Conservation (phyloP, 495 filamentous ascomycete species). For the Immersiella caudata region DNA sequence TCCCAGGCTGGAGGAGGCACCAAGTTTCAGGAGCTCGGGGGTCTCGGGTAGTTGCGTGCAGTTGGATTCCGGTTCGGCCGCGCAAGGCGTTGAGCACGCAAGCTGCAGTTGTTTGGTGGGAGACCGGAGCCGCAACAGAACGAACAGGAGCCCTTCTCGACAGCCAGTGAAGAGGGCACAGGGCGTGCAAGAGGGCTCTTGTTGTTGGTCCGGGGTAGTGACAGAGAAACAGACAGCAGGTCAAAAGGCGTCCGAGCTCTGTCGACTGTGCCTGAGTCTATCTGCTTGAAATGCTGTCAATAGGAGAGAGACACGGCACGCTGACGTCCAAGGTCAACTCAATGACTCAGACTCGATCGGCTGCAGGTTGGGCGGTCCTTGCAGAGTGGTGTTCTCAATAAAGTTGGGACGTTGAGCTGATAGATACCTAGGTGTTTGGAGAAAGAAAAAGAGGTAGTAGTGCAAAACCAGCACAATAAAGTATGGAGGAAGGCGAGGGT, state of each 20-base stretch:
- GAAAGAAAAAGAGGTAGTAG: background rate
- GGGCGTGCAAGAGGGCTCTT: background rate
- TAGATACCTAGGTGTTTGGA: background rate
- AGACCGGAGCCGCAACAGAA: background rate
- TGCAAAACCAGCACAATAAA: background rate
- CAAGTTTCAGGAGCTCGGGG: background rate
- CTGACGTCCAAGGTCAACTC: constrained; percentile 44
- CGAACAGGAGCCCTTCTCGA: background rate
- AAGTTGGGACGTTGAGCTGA: background rate
- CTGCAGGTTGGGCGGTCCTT: constrained; percentile 23
- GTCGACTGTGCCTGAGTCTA: constrained; percentile 10
- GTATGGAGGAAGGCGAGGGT: background rate
- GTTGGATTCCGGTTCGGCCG: background rate
- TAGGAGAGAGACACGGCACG: constrained; percentile 34
- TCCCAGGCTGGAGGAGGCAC: background rate
- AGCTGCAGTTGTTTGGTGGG: background rate
- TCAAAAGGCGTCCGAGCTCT: background rate
- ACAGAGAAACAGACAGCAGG: background rate
- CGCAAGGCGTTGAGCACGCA: background rate
- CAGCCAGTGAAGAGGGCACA: background rate
- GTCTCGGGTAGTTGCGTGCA: background rate
- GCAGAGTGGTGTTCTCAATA: constrained; percentile 14
- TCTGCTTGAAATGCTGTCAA: background rate
- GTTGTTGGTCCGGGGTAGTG: constrained; percentile 2
- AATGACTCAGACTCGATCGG: constrained; percentile 44